phyloP scores from a whole-genome alignment of 2,329 filamentous ascomycete species.

The Aspergillus ibericus region DNA sequence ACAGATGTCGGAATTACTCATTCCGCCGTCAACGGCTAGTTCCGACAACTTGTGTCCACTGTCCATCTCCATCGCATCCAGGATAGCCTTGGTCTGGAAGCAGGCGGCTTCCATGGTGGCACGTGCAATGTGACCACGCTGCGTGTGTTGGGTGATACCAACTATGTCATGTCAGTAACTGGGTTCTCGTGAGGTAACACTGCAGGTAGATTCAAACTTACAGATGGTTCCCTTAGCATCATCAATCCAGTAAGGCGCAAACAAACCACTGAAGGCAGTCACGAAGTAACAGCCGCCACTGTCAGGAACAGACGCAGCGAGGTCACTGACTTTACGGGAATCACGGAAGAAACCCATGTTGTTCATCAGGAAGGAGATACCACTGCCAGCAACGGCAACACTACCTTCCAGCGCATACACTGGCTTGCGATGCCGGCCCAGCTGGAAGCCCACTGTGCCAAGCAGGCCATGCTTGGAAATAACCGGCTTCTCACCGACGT shows the following conservation, averaged over 20 bases:
- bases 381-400: slow-evolving; percentile 77
- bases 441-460: slow-evolving; percentile 84
- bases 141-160: slow-evolving; percentile 81
- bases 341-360: slow-evolving; percentile 64
- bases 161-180: slow-evolving; percentile 46
- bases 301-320: slow-evolving; percentile 66
- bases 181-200: neutral
- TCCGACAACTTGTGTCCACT: slow-evolving; percentile 72
- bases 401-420: slow-evolving; percentile 83
- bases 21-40: slow-evolving; percentile 82
- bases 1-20: slow-evolving; percentile 83
- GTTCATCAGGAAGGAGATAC: slow-evolving; percentile 72
- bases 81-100: slow-evolving; percentile 88
- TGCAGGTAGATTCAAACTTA: slow-evolving; percentile 41
- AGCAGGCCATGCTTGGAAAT: slow-evolving; percentile 80
- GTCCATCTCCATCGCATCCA: slow-evolving; percentile 88
- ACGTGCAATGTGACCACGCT: slow-evolving; percentile 81
- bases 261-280: slow-evolving; percentile 86
- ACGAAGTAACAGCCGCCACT: slow-evolving; percentile 85
- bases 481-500: slow-evolving; percentile 80
- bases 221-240: slow-evolving; percentile 85
- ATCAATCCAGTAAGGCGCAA: slow-evolving; percentile 93
- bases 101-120: slow-evolving; percentile 89
- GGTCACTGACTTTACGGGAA: slow-evolving; percentile 63
- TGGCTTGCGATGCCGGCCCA: slow-evolving; percentile 66